phyloP scores from a whole-genome alignment of 2,329 filamentous ascomycete species.

The Alternaria consortialis region DNA sequence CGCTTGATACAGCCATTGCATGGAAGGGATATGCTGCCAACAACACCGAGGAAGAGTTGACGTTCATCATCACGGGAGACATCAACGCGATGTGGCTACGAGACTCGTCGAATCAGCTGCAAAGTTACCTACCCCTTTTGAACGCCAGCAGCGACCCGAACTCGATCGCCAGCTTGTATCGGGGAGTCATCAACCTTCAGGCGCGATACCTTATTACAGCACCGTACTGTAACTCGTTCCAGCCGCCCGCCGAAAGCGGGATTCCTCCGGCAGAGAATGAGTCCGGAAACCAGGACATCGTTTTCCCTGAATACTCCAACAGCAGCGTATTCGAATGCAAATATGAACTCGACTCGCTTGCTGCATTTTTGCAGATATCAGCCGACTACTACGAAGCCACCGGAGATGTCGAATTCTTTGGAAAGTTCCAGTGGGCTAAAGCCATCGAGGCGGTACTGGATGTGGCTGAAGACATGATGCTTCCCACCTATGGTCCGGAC shows the following conservation, averaged over 20 bases:
- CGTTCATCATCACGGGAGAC: constrained; percentile 67
- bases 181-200: constrained; percentile 77
- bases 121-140: constrained; percentile 72
- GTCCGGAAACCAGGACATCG: constrained; percentile 52
- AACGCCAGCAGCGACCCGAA: constrained; percentile 62
- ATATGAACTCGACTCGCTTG: constrained; percentile 63
- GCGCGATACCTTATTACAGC: constrained; percentile 71
- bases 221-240: constrained; percentile 64
- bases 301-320: constrained; percentile 55
- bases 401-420: constrained; percentile 59
- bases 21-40: constrained; percentile 71
- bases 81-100: constrained; percentile 66
- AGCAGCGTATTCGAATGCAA: constrained; percentile 62
- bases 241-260: constrained; percentile 60
- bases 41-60: constrained; percentile 69
- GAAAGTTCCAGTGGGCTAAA: constrained; percentile 57
- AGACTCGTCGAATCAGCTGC: constrained; percentile 72
- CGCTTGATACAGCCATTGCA: constrained; percentile 74
- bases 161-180: constrained; percentile 72
- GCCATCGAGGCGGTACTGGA: constrained; percentile 57
- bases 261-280: constrained; percentile 52
- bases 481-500: constrained; percentile 58
- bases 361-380: constrained; percentile 61
- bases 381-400: constrained; percentile 61
- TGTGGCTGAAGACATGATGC: constrained; percentile 58